These are phyloP conservation scores for Handroanthus guayacan DNA, from an alignment of 257 asterid species.

Conservation along the genomic window DNA sequence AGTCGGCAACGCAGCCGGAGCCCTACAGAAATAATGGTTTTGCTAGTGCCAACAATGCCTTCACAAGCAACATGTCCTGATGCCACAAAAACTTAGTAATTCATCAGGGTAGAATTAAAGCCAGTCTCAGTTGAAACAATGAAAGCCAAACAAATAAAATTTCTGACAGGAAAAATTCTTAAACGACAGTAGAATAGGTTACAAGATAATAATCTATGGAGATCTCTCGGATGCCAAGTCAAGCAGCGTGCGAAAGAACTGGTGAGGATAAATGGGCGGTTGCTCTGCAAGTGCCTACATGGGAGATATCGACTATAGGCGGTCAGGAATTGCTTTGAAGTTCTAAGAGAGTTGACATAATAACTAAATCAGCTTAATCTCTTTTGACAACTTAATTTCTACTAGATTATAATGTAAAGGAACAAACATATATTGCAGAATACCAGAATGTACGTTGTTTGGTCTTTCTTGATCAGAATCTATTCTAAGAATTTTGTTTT, in stretches of 20 bases:
- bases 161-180: background rate
- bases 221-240: slow-evolving; percentile 71
- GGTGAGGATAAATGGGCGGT: slow-evolving; percentile 86
- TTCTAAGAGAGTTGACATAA: background rate
- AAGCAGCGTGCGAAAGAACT: slow-evolving; percentile 75
- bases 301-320: slow-evolving; percentile 4
- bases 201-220: slow-evolving; percentile 26
- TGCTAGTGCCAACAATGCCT: slow-evolving; percentile 16
- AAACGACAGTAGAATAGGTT: background rate
- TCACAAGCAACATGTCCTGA: background rate
- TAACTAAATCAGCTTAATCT: background rate
- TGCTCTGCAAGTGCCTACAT: slow-evolving; percentile 79
- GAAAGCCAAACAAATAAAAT: too few relatives aligned
- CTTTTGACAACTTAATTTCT: background rate
- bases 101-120: background rate
- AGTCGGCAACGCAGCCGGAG: slow-evolving; percentile 4
- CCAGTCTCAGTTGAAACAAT: background rate
- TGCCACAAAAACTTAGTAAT: background rate
- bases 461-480: background rate
- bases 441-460: background rate
- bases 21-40: slow-evolving; percentile 18
- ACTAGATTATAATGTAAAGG: too few relatives aligned
- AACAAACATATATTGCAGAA: background rate
- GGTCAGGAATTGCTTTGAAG: slow-evolving; percentile 24
- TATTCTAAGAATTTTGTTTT: background rate